Evolutionary conservation across 2,329 filamentous ascomycete genomes (phyloP).

Genomic region (Apiospora phragmitis): DNA sequence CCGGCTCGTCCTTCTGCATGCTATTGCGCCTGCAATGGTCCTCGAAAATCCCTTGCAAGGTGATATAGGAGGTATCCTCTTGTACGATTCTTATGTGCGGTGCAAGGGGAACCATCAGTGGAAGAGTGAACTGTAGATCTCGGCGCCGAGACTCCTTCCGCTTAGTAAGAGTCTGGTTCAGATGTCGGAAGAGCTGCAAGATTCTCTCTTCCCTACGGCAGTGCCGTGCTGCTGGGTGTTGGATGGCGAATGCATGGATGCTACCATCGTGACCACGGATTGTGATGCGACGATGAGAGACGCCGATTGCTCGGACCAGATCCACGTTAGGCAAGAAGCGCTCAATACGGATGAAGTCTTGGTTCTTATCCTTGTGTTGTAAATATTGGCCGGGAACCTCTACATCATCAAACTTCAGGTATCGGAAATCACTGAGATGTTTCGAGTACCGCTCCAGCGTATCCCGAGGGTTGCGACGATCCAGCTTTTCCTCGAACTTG

Average conservation of each 20-base stretch:
- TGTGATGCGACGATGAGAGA: slow-evolving; percentile 89
- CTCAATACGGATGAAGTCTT: slow-evolving; percentile 96
- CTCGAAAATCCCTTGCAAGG: slow-evolving; percentile 92
- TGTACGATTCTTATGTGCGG: slow-evolving; percentile 94
- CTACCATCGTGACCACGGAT: slow-evolving; percentile 98
- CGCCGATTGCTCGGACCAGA: slow-evolving; percentile 83
- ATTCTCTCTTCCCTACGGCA: slow-evolving; percentile 94
- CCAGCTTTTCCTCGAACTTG: slow-evolving; percentile 96
- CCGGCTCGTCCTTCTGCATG: slow-evolving; percentile 91
- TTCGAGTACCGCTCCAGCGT: slow-evolving; percentile 85
- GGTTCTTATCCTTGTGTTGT: slow-evolving; percentile 97
- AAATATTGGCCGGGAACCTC: slow-evolving; percentile 97
- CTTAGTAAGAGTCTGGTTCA: slow-evolving; percentile 88
- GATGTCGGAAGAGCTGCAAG: slow-evolving; percentile 92
- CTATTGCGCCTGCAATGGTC: slow-evolving; percentile 88
- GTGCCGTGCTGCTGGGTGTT: slow-evolving; percentile 90
- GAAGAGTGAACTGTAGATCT: slow-evolving; percentile 94
- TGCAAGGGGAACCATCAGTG: slow-evolving; percentile 91
- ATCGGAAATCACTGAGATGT: slow-evolving; percentile 93
- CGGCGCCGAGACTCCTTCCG: slow-evolving; percentile 93
- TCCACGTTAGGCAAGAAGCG: slow-evolving; percentile 95
- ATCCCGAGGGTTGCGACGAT: slow-evolving; percentile 72
- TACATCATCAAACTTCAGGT: slow-evolving; percentile 97
- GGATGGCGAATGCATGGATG: slow-evolving; percentile 93
- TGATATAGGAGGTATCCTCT: slow-evolving; percentile 92